Percentiles rank a stretch among this genome's conserved stretches.
Conservation (phyloP, 306 rosid species). For the Clitoria ternatea region DNA sequence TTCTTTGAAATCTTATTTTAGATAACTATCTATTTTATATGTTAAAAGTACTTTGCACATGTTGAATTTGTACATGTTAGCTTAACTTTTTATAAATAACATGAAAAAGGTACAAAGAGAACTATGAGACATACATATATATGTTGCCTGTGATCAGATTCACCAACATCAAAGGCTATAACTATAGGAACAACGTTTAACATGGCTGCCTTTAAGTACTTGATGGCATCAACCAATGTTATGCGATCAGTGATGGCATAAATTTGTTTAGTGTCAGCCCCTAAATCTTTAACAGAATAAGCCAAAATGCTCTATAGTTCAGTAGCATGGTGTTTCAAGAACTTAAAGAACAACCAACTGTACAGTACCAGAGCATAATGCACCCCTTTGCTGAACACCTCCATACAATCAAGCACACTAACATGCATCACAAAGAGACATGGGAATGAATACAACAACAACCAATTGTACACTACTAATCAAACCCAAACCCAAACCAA, state of each 20-base stretch:
- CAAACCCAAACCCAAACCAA: not conserved
- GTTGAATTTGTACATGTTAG: no score
- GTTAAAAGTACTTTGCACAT: no score
- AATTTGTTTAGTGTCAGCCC: constrained; percentile 50
- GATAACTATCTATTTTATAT: no score
- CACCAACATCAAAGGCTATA: constrained; percentile 26
- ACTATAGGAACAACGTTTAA: constrained; percentile 79
- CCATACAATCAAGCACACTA: constrained; percentile 84
- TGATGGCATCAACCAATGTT: constrained; percentile 60
- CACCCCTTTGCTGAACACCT: constrained; percentile 89
- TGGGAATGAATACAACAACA: no score
- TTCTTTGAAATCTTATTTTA: no score
- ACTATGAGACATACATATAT: constrained; percentile 38
- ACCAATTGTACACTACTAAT: not conserved
- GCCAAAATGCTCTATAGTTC: constrained; percentile 31
- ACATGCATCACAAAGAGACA: not conserved
- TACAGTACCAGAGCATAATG: constrained; percentile 78
- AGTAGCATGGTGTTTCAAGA: constrained; percentile 38
- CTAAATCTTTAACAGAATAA: constrained; percentile 41
- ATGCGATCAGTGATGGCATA: constrained; percentile 67
- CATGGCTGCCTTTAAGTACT: constrained; percentile 57
- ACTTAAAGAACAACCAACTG: constrained; percentile 74
- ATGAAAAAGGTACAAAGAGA: not conserved
- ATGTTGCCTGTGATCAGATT: constrained; percentile 57
- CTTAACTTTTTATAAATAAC: no score